Percentiles rank a stretch among this genome's conserved stretches.
phyloP scores from a whole-genome alignment of 306 rosid genomes.

The Glycine tomentella region DNA sequence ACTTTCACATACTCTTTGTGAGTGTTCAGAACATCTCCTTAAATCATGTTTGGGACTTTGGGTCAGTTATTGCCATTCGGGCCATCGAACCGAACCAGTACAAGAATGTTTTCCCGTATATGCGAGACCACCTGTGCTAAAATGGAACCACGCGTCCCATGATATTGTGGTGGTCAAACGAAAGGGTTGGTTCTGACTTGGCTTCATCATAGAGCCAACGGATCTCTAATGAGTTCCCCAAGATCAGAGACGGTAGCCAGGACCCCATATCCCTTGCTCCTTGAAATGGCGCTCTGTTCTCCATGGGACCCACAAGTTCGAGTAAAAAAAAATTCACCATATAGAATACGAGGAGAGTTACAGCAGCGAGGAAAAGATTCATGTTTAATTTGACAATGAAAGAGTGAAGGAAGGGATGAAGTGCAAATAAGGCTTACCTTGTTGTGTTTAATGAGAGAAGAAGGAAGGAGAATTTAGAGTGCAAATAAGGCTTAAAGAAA shows the following conservation, averaged over 20 bases:
- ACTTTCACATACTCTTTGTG: no score
- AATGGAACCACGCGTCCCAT: slow-evolving; percentile 58
- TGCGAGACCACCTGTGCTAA: slow-evolving; percentile 64
- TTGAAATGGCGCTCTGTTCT: slow-evolving; percentile 55
- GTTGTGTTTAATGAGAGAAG: neutral
- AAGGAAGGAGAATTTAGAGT: neutral
- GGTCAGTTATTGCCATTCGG: slow-evolving; percentile 70
- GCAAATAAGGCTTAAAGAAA: neutral
- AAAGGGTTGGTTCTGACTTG: slow-evolving; percentile 42
- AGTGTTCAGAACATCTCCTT: slow-evolving; percentile 37
- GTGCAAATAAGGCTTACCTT: neutral
- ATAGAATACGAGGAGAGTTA: slow-evolving; percentile 15
- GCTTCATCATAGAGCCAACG: slow-evolving; percentile 55
- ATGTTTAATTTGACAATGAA: neutral
- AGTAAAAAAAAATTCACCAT: slow-evolving; percentile 46
- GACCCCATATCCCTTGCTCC: slow-evolving; percentile 73
- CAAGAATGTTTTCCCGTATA: slow-evolving; percentile 71
- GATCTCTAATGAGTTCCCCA: slow-evolving; percentile 66
- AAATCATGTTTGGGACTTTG: slow-evolving; percentile 70
- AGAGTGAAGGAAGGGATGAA: neutral
- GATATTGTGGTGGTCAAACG: slow-evolving; percentile 56
- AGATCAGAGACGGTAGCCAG: slow-evolving; percentile 72
- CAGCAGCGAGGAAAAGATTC: neutral
- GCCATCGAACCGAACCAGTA: slow-evolving; percentile 79
- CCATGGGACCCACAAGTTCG: slow-evolving; percentile 65